Conservation (phyloP, 2,329 filamentous ascomycete genomes). For the Penicillium italicum region DNA sequence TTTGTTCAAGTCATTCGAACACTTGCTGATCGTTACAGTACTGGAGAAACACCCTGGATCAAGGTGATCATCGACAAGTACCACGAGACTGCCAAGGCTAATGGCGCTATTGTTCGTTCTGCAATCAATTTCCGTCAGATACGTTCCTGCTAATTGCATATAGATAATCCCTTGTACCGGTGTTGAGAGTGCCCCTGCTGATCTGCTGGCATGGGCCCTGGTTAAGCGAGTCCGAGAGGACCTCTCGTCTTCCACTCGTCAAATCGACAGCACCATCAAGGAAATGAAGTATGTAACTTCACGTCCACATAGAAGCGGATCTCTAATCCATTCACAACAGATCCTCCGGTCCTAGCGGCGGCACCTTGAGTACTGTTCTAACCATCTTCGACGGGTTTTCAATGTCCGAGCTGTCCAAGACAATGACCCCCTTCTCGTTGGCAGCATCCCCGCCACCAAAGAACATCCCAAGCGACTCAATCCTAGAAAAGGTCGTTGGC, state of each 20-base stretch:
- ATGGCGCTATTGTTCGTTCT: slow-evolving; percentile 55
- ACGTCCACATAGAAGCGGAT: neutral
- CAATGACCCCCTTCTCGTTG: slow-evolving; percentile 51
- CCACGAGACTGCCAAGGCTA: slow-evolving; percentile 56
- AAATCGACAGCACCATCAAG: slow-evolving; percentile 53
- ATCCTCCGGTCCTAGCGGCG: slow-evolving; percentile 51
- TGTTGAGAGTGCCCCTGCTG: slow-evolving; percentile 59
- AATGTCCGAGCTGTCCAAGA: slow-evolving; percentile 45
- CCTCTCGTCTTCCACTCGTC: slow-evolving; percentile 48
- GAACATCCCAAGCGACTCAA: slow-evolving; percentile 31
- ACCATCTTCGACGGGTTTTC: slow-evolving; percentile 50
- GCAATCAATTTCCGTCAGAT: neutral
- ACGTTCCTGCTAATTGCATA: slow-evolving; percentile 10
- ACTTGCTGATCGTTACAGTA: slow-evolving; percentile 36
- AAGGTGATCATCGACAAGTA: slow-evolving; percentile 61
- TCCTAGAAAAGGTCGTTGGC: slow-evolving; percentile 44
- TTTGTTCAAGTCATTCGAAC: neutral
- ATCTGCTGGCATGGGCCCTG: slow-evolving; percentile 52
- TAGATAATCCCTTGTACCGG: slow-evolving; percentile 59
- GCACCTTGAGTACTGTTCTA: slow-evolving; percentile 65
- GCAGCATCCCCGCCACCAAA: slow-evolving; percentile 41
- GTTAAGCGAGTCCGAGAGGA: slow-evolving; percentile 53
- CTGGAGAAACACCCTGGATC: slow-evolving; percentile 63
- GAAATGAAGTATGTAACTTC: slow-evolving; percentile 46
- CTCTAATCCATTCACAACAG: slow-evolving; percentile 18